Percentiles rank a stretch among this genome's conserved stretches.
Conservation (phyloP, 2,329 filamentous ascomycete genomes). For the Penicillium oxalicum region DNA sequence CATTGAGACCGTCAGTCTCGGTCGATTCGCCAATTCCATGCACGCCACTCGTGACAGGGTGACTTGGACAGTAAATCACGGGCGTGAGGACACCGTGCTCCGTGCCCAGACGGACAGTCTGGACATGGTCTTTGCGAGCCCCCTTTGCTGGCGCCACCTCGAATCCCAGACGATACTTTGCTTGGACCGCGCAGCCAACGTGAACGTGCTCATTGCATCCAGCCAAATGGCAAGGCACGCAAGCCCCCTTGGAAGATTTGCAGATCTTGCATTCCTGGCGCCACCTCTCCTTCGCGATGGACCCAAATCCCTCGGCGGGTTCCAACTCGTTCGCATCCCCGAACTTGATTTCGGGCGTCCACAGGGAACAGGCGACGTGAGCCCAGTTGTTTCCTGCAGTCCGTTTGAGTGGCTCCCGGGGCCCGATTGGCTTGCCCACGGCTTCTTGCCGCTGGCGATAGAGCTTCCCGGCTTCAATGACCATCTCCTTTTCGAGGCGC, state of each 20-base stretch:
- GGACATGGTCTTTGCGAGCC: slow-evolving; percentile 73
- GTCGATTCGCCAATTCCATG: slow-evolving; percentile 74
- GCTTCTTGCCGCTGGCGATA: slow-evolving; percentile 80
- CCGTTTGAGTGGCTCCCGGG: slow-evolving; percentile 84
- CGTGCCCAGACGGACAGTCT: slow-evolving; percentile 70
- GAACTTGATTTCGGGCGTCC: slow-evolving; percentile 89
- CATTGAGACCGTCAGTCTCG: slow-evolving; percentile 65
- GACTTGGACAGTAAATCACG: slow-evolving; percentile 85
- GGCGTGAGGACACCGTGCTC: slow-evolving; percentile 82
- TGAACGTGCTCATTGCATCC: slow-evolving; percentile 58
- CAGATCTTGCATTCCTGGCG: slow-evolving; percentile 79
- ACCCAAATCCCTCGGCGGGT: slow-evolving; percentile 82
- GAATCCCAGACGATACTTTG: slow-evolving; percentile 78
- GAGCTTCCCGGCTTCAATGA: slow-evolving; percentile 69
- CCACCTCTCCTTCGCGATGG: slow-evolving; percentile 67
- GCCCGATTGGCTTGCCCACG: slow-evolving; percentile 72
- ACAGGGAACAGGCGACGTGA: slow-evolving; percentile 87
- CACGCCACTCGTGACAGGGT: slow-evolving; percentile 65
- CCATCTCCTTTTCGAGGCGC: slow-evolving; percentile 74
- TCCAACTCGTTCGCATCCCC: slow-evolving; percentile 75
- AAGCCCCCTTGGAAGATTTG: slow-evolving; percentile 68
- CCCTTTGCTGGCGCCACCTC: slow-evolving; percentile 86
- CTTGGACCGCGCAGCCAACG: slow-evolving; percentile 81
- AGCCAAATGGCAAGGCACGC: slow-evolving; percentile 67
- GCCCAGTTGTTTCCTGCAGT: slow-evolving; percentile 98